These are phyloP conservation scores for Immersiporthe knoxdaviesiana DNA, from an alignment of 2,329 filamentous ascomycete species.

Conservation along the genomic window DNA sequence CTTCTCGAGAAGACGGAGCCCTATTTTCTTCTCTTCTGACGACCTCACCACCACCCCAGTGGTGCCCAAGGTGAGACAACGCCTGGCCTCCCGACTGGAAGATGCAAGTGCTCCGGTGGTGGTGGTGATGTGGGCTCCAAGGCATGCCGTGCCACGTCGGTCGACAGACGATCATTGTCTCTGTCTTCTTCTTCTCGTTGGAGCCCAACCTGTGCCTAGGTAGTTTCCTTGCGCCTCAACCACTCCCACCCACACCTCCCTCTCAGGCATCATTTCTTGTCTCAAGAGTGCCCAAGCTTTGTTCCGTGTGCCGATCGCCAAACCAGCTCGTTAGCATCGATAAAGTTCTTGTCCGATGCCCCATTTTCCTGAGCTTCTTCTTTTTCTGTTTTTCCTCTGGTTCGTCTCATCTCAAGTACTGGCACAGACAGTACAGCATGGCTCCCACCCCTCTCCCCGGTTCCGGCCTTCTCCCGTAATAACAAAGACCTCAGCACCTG, in stretches of 20 bases:
- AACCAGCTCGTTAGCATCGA: neutral
- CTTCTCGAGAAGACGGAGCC: neutral
- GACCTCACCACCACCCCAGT: neutral
- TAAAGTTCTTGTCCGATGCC: neutral
- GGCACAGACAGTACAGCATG: neutral
- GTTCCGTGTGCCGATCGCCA: neutral
- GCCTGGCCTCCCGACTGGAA: neutral
- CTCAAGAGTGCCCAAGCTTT: neutral
- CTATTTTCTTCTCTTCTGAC: neutral
- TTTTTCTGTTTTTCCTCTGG: no score
- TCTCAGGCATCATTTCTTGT: neutral
- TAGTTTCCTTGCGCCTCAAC: neutral
- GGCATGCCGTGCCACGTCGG: slow-evolving; percentile 1
- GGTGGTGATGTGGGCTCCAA: neutral
- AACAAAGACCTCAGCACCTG: neutral
- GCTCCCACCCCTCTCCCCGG: neutral
- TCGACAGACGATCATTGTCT: neutral
- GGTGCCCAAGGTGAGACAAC: slow-evolving; percentile 2
- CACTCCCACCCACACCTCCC: neutral
- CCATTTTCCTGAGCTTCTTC: neutral
- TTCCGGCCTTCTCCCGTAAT: neutral
- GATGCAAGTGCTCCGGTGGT: neutral
- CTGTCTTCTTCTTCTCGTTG: neutral
- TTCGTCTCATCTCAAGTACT: neutral
- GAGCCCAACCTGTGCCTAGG: neutral